Percentiles rank a stretch among this genome's conserved stretches.
Evolutionary conservation across 2,329 filamentous ascomycete species (phyloP).

Genomic region (Xylaria sp.): DNA sequence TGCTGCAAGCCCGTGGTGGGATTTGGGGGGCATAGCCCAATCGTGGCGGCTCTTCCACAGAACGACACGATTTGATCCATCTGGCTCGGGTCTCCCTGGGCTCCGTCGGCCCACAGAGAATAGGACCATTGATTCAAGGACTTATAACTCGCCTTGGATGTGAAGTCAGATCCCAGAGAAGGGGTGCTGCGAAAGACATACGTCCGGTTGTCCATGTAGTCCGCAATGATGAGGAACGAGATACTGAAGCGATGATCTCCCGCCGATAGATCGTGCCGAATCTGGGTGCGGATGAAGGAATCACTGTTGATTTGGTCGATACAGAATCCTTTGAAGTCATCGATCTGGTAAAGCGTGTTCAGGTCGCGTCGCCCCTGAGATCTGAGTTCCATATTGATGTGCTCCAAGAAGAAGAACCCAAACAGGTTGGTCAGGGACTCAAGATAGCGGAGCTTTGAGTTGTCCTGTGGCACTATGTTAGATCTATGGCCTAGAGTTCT

Average conservation of each 20-base stretch:
- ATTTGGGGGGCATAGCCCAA: neutral
- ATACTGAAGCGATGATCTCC: conserved; percentile 1
- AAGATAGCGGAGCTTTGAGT: neutral
- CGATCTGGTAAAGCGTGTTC: neutral
- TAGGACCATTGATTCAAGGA: neutral
- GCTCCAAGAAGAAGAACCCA: neutral
- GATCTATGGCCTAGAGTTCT: neutral
- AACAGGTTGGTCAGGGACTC: neutral
- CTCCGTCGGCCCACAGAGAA: neutral
- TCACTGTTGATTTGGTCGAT: neutral
- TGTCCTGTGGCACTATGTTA: neutral
- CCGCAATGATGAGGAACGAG: neutral
- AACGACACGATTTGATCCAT: neutral
- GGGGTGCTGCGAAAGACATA: neutral
- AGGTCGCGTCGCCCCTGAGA: neutral
- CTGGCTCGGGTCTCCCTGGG: neutral
- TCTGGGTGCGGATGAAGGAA: neutral
- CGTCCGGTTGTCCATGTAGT: neutral
- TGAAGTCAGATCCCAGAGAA: neutral
- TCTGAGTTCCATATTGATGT: neutral
- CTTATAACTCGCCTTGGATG: neutral
- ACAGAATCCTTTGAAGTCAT: neutral
- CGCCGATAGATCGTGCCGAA: neutral
- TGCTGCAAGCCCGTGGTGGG: neutral
- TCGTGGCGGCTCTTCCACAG: neutral